Evolutionary conservation across 176 grass and related monocot species (phyloP).

Genomic region (Aegilops umbellulata): DNA sequence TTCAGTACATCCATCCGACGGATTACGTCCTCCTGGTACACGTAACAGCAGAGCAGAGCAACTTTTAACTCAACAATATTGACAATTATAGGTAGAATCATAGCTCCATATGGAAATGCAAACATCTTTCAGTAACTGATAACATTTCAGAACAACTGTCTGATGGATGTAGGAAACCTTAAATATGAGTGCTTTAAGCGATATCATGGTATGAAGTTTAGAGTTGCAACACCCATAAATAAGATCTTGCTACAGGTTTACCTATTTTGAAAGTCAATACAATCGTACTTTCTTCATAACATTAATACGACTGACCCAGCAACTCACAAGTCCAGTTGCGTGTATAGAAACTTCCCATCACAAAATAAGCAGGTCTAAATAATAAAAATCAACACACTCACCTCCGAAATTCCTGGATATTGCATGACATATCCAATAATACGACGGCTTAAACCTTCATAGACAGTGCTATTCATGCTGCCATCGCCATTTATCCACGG

Average conservation of each 20-base stretch:
- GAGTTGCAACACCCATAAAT: neutral
- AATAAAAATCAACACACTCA: constrained; percentile 23
- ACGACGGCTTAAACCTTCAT: constrained; percentile 69
- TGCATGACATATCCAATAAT: constrained; percentile 82
- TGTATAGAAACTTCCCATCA: neutral
- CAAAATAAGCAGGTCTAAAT: neutral
- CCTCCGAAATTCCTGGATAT: constrained; percentile 82
- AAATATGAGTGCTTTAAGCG: neutral
- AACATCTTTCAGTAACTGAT: neutral
- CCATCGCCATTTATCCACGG: constrained; percentile 98
- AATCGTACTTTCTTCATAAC: neutral
- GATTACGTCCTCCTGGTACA: constrained; percentile 78
- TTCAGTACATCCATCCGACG: constrained; percentile 76
- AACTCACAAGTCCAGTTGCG: neutral
- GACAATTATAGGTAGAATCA: neutral
- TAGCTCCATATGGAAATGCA: neutral
- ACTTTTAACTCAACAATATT: neutral
- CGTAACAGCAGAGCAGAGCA: neutral
- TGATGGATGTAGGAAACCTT: neutral
- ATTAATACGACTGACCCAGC: neutral
- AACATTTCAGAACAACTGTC: neutral
- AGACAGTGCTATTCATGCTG: constrained; percentile 61
- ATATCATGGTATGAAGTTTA: neutral
- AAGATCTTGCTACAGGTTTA: neutral
- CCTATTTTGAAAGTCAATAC: neutral